Conservation (phyloP, 805 yeast species). For the Candida ortonii region DNA sequence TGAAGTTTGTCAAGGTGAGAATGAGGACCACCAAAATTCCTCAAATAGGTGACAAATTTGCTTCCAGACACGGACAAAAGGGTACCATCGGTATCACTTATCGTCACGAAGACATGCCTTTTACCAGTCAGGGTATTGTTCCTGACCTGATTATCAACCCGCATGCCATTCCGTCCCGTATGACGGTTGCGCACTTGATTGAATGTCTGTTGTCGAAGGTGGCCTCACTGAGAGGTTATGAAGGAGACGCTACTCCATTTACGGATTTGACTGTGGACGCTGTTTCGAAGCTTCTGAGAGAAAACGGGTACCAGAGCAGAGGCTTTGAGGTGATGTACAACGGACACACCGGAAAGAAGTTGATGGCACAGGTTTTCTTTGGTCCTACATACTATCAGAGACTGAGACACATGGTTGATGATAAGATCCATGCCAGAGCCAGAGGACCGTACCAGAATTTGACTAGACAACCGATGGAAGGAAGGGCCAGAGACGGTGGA, state of each 20-base stretch:
- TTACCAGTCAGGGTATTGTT: constrained; percentile 90
- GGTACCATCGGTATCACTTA: constrained; percentile 99
- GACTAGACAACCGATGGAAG: constrained; percentile 98
- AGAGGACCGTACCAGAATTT: constrained; percentile 98
- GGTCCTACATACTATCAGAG: constrained; percentile 99
- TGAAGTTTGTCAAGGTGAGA: constrained; percentile 95
- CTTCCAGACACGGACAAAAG: constrained; percentile 99
- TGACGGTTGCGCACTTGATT: constrained; percentile 99
- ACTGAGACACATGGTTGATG: constrained; percentile 98
- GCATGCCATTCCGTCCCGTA: constrained; percentile 99
- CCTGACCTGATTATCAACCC: constrained; percentile 98
- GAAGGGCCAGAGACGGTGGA: constrained; percentile 99
- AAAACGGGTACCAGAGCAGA: constrained; percentile 95
- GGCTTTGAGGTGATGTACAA: constrained; percentile 98
- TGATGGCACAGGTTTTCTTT: constrained; percentile 97
- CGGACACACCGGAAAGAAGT: constrained; percentile 97
- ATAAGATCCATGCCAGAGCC: constrained; percentile 98
- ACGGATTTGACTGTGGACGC: constrained; percentile 98
- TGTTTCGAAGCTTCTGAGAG: constrained; percentile 84
- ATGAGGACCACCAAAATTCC: constrained; percentile 99
- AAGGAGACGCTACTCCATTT: constrained; percentile 99
- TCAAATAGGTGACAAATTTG: constrained; percentile 98
- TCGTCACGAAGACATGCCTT: constrained; percentile 98
- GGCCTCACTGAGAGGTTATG: constrained; percentile 90
- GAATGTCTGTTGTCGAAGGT: constrained; percentile 96